phyloP scores from a whole-genome alignment of 31 red algal genomes.

The Porphyra umbilicalis region DNA sequence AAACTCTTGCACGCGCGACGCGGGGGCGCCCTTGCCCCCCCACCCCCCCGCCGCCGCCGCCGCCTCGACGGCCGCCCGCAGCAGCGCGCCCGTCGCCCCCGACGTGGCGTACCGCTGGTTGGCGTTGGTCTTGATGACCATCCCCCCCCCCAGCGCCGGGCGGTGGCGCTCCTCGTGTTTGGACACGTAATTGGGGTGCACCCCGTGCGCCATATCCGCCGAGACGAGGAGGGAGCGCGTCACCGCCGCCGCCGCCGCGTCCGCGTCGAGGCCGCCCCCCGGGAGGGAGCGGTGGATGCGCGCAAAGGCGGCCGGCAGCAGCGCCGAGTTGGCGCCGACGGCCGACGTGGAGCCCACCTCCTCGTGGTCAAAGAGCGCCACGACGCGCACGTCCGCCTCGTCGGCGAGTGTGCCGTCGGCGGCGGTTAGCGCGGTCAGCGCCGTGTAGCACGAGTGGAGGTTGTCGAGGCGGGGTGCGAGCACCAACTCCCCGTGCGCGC shows the following conservation, averaged over 20 bases:
- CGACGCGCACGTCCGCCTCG: conserved; percentile 15
- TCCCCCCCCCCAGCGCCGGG: conserved; percentile 36
- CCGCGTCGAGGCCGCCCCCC: not conserved
- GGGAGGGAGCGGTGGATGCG: conserved; percentile 31
- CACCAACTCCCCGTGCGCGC: conserved; percentile 57
- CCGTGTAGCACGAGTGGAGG: conserved; percentile 44
- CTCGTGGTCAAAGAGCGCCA: conserved; percentile 83
- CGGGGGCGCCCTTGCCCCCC: no score
- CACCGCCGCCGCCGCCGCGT: conserved; percentile 5
- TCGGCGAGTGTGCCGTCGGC: not conserved
- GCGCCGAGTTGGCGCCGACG: conserved; percentile 62
- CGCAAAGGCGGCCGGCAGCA: conserved; percentile 20
- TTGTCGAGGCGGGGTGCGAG: conserved; percentile 79
- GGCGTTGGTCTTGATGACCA: conserved; percentile 80
- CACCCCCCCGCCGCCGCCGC: conserved; percentile 13
- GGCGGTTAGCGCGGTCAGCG: conserved; percentile 31
- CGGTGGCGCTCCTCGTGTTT: conserved; percentile 72
- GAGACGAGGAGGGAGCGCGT: conserved; percentile 33
- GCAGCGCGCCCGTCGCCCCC: conserved; percentile 42
- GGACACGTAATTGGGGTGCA: conserved; percentile 77
- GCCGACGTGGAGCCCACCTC: conserved; percentile 58
- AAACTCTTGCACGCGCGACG: conserved; percentile 57
- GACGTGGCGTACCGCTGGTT: conserved; percentile 87
- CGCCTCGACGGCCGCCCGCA: conserved; percentile 28
- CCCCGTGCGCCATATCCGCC: conserved; percentile 81